Evolutionary conservation across 1,139 yeast genomes (phyloP).

Genomic region (Geotrichum carabidarum): DNA sequence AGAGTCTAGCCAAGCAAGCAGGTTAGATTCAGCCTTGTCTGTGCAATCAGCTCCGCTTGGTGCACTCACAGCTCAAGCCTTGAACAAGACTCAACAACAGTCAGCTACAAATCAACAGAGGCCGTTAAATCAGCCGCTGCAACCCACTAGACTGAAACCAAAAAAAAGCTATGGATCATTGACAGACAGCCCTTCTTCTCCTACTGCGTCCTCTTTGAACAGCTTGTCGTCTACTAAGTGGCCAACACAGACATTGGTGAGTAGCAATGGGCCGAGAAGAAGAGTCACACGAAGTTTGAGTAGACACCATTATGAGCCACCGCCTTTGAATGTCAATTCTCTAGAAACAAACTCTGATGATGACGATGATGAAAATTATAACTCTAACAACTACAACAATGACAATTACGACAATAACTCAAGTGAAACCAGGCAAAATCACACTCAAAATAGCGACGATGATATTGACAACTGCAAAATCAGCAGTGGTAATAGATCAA

Average conservation of each 20-base stretch:
- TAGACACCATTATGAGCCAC: neutral
- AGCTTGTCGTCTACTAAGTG: neutral
- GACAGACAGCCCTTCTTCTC: neutral
- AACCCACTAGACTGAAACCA: neutral
- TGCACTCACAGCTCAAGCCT: neutral
- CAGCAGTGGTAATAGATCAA: too few relatives aligned
- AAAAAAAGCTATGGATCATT: conserved; percentile 6
- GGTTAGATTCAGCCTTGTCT: neutral
- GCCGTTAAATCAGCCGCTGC: neutral
- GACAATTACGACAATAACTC: too few relatives aligned
- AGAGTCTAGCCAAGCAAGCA: neutral
- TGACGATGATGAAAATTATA: too few relatives aligned
- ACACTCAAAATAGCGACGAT: too few relatives aligned
- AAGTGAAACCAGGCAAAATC: too few relatives aligned
- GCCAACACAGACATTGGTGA: neutral
- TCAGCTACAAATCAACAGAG: neutral
- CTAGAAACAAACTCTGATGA: too few relatives aligned
- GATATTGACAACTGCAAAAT: too few relatives aligned
- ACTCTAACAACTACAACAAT: too few relatives aligned
- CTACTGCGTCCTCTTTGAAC: neutral
- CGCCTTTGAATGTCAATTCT: too few relatives aligned
- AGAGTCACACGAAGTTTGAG: neutral
- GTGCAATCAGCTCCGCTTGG: neutral
- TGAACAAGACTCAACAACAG: neutral
- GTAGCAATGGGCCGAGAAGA: neutral